Evolutionary conservation across 805 yeast species (phyloP), one percentile per base, ranked within the genome.

Genomic region (Metschnikowia matae): DNA sequence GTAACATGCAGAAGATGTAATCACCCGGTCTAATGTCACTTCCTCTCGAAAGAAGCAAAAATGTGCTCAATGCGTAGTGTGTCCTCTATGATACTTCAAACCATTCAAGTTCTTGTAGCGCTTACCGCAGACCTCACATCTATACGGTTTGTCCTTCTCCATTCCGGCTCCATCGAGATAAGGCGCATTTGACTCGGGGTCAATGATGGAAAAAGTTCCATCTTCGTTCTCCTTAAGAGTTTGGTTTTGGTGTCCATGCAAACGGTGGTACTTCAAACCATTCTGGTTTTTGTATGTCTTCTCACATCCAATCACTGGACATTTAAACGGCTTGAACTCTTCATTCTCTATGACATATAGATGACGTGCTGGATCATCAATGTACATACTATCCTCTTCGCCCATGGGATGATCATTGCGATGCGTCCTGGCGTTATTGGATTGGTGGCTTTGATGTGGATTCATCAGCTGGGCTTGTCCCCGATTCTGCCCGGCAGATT

Each of bases 81-180:
- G 99, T 20, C 97, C 98, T 61, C 97, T 82, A 69, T 94, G 99
- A 68, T 94, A 94, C 70, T 94, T 94, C 68, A 94, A 77, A 26
- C 99, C 99, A 67, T 94, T 94, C 62, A 94, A 75, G 64, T 94
- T 94, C 77, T 94, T 94, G 74, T 94, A 94, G 50, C 99, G 76
- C 71, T 92, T 94, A 52, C 98, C 98, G 72, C 99, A 94, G 40
- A 92, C 96, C 71, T 94, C 98, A 71, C 99, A 94, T 64, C 97
- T 80, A 68, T 92, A 94, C 36, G 99, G 99, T 73, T 94, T 94
- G 74, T 94, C 99, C 74, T 89, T 91, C 68, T 94, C 99, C 81
- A 89, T 80, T 20, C 91, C 96, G 70, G 89, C 85, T 4, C 96
- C 96, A 66, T 92, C 96, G 38, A 92, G 88, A 65, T 88, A 89